A percentile compares a stretch with the other conserved stretches of the same genome.
Evolutionary conservation across 192 early-diverging fungal genomes (phyloP).

Genomic region (Podila epicladia): DNA sequence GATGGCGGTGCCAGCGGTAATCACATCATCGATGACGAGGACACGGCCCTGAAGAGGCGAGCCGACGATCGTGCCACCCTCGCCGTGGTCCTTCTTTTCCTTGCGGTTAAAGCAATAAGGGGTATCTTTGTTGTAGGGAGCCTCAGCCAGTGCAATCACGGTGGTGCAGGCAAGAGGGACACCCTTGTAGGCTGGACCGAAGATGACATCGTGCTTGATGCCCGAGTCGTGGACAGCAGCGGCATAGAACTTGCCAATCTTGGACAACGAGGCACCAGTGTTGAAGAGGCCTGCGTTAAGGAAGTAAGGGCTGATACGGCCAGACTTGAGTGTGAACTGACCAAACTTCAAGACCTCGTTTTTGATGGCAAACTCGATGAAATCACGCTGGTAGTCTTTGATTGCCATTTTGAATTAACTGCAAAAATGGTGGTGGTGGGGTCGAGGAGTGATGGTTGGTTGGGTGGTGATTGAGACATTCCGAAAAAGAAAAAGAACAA

Average conservation of each 20-base stretch:
- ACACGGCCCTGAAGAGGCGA: slow-evolving; percentile 79
- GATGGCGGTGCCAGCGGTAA: slow-evolving; percentile 99
- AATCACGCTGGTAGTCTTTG: slow-evolving; percentile 90
- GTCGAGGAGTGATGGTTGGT: background rate
- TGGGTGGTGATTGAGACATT: background rate
- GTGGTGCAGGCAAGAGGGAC: slow-evolving; percentile 91
- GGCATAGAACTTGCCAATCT: slow-evolving; percentile 92
- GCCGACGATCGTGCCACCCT: slow-evolving; percentile 97
- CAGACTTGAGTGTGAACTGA: slow-evolving; percentile 93
- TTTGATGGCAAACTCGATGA: slow-evolving; percentile 90
- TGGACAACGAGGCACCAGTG: slow-evolving; percentile 83
- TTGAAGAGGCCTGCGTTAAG: slow-evolving; percentile 98
- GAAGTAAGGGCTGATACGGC: slow-evolving; percentile 97
- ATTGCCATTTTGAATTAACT: slow-evolving; percentile 48
- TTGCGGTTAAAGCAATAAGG: slow-evolving; percentile 98
- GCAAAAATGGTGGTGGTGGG: background rate
- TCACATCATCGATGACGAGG: slow-evolving; percentile 96
- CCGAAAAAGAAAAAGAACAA: background rate
- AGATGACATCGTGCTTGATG: slow-evolving; percentile 86
- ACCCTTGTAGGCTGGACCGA: slow-evolving; percentile 99
- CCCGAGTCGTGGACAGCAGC: slow-evolving; percentile 78
- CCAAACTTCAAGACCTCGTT: slow-evolving; percentile 93
- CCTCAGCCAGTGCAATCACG: slow-evolving; percentile 76
- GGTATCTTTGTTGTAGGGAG: slow-evolving; percentile 63
- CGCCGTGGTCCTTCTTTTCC: slow-evolving; percentile 99